A percentile compares a stretch with the other conserved stretches of the same genome.
Evolutionary conservation across 371 early-diverging fungal species (phyloP).

Genomic region (Paraphysoderma sedebokerense): DNA sequence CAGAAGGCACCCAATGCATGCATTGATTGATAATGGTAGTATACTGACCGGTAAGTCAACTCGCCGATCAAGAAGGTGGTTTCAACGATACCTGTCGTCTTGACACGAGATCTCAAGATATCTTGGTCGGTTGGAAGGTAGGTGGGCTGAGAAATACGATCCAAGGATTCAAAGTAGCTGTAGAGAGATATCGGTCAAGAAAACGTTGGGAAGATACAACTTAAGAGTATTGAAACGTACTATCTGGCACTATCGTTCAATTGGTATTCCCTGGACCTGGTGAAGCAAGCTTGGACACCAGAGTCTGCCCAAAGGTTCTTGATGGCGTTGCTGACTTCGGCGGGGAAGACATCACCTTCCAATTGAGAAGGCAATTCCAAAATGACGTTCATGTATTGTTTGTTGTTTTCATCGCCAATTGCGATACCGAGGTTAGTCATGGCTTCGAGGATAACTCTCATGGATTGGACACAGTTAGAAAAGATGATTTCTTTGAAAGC

Average conservation of each 20-base stretch:
- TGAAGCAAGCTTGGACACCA: conserved; percentile 62
- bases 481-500: conserved; percentile 86
- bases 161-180: conserved; percentile 80
- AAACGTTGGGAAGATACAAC: not conserved
- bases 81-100: conserved; percentile 81
- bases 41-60: conserved; percentile 37
- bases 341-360: conserved; percentile 59
- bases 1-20: not conserved
- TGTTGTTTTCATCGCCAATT: conserved; percentile 36
- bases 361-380: conserved; percentile 40
- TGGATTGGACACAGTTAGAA: conserved; percentile 84
- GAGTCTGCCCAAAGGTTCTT: conserved; percentile 63
- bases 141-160: conserved; percentile 55
- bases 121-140: conserved; percentile 83
- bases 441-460: conserved; percentile 84
- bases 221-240: conserved; percentile 25
- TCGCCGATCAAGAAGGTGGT: conserved; percentile 69
- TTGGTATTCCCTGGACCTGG: conserved; percentile 82
- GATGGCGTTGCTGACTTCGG: conserved; percentile 58
- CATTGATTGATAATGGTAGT: not conserved
- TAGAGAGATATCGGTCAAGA: conserved; percentile 9
- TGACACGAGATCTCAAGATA: conserved; percentile 66
- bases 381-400: conserved; percentile 43
- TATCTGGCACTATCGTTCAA: conserved; percentile 76
- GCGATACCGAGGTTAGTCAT: conserved; percentile 66